Evolutionary conservation across 176 grass and related monocot species (phyloP).

Genomic region (Neostapfia colusana): DNA sequence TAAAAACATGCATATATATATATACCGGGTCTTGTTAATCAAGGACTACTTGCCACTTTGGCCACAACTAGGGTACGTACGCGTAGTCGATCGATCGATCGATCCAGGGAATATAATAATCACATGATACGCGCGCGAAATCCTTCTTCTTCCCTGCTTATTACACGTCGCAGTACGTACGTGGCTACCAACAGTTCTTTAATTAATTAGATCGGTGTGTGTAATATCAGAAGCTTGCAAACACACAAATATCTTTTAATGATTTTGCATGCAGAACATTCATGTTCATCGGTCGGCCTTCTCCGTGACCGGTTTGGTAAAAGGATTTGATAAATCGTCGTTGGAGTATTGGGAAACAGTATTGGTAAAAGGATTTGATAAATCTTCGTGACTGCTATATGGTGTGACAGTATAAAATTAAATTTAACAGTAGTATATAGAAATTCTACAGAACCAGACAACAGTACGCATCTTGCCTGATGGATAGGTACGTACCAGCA

Average conservation of each 20-base stretch:
- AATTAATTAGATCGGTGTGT: too few species aligned
- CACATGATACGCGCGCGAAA: slow-evolving; percentile 24
- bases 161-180: too few species aligned
- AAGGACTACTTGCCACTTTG: slow-evolving; percentile 29
- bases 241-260: too few species aligned
- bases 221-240: slow-evolving; percentile 5
- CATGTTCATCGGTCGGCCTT: slow-evolving; percentile 16
- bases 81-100: too few species aligned
- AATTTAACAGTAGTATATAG: too few species aligned
- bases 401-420: too few species aligned
- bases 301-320: slow-evolving; percentile 10
- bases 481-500: not conserved
- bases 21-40: slow-evolving; percentile 3
- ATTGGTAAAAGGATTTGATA: too few species aligned
- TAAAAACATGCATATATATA: too few species aligned
- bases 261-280: slow-evolving; percentile 32
- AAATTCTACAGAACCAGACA: too few species aligned
- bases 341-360: too few species aligned
- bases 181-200: slow-evolving; percentile 16
- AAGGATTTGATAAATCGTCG: slow-evolving; percentile 6
- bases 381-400: too few species aligned
- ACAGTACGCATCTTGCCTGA: not conserved
- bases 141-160: not conserved
- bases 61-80: not conserved
- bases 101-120: not conserved